These are phyloP conservation scores for Rutidosis leptorrhynchoides DNA, from an alignment of 129 eudicot genomes.

Conservation along the genomic window DNA sequence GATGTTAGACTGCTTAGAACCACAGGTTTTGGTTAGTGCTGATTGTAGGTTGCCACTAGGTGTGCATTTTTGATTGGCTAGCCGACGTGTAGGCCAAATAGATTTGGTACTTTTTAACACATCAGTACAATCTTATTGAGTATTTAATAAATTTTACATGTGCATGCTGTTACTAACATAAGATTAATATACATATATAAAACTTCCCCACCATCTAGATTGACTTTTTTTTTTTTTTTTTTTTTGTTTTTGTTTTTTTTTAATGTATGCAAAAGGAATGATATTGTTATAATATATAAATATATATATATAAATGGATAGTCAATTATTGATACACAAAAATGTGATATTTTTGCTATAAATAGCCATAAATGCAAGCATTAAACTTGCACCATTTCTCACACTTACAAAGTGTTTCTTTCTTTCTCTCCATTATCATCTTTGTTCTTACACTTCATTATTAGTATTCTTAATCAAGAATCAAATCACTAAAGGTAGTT, in stretches of 20 bases:
- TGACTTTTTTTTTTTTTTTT: neutral
- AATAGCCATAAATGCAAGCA: too few species aligned
- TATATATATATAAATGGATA: too few species aligned
- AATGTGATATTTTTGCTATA: too few species aligned
- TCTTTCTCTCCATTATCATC: too few species aligned
- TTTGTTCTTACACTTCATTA: too few species aligned
- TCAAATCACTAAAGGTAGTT: too few species aligned
- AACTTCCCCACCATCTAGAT: neutral
- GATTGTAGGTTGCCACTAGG: constrained; percentile 5
- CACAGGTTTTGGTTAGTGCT: constrained; percentile 16
- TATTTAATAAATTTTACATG: neutral
- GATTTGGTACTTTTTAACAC: neutral
- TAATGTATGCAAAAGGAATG: neutral
- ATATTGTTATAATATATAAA: too few species aligned
- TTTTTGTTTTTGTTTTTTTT: neutral
- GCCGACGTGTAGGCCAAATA: constrained; percentile 2
- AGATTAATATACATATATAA: neutral
- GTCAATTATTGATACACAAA: too few species aligned
- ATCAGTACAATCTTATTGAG: neutral
- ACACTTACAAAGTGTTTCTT: too few species aligned
- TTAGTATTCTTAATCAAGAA: too few species aligned
- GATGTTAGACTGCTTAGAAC: neutral
- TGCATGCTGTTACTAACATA: neutral
- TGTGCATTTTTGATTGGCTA: constrained; percentile 3
- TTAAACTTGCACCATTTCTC: too few species aligned